Evolutionary conservation across 2,329 filamentous ascomycete species (phyloP), one percentile per base, ranked within the genome.

Genomic region (Hymenoscyphus infarciens): DNA sequence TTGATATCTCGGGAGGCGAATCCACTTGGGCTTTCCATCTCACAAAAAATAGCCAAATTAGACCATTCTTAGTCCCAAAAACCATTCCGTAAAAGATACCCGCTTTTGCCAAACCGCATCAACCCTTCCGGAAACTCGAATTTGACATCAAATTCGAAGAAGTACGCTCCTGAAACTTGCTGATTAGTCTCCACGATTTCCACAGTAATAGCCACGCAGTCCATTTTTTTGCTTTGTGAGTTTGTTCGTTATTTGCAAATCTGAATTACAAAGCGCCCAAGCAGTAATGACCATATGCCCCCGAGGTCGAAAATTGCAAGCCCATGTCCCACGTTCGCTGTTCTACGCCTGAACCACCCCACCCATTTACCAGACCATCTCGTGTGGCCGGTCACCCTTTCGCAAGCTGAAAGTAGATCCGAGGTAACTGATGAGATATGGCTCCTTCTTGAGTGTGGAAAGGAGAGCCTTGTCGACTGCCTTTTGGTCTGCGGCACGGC

Each of bases 351-450:
- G 64, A 68, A 68, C 59, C 60, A 63, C 61, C 60, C 67, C 67
- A 67, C 63, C 65, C 66, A 68, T 87, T 83, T 97, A 99, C 88
- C 94, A 99, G 83, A 91, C 91, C 95, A 99, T 98, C 88, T 96
- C 91, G 85, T 99, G 95, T 83, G 95, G 95, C 89, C 94, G 93
- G 87, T 99, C 94, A 78, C 95, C 95, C 86, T 93, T 97, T 84
- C 94, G 91, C 82, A 99, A 89, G 88, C 91, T 96, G 91, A 99
- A 99, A 79, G 89, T 92, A 81, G 89, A 91, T 78, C 86, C 86
- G 75, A 99, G 91, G 88, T 99, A 99, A 83, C 89, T 91, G 79
- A 87, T 82, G 75, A 99, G 90, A 82, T 94, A 84, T 74, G 92
- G 90, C 81, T 96, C 92, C 89, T 98, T 97, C 91, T 98, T 98